Evolutionary conservation across 2,329 filamentous ascomycete genomes (phyloP), one percentile per base, ranked within the genome.

Genomic region (Claviceps paspali): DNA sequence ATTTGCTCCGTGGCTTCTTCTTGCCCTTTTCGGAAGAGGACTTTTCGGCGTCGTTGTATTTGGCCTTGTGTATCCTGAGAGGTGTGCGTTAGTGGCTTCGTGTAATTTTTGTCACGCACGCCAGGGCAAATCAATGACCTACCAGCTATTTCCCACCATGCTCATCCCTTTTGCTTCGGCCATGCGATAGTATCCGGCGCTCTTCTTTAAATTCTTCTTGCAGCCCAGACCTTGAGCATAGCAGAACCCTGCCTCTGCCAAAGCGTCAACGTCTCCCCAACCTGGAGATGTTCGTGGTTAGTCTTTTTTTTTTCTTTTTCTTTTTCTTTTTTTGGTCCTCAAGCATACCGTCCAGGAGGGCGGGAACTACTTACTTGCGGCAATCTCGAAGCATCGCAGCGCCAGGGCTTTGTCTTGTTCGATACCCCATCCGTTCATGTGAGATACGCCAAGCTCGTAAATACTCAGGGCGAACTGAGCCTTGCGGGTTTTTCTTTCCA

Each of bases 141-240:
- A 94, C 88, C 91, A 98, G 66, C 86, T 95, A 56, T 96, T 96
- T 38, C 91, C 91, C 39, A 94, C 81, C 86, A 96, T 96, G 59
- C 77, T 93, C 68, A 95, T 87, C 6, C 91, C 91, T 60, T 91
- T 91, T 18, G 80, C 77, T 56, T 94, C 91, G 5, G 91, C 91
- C 64, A 79, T 70, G 17, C 91, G 79, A 56, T 96, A 96, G 51
- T 91, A 85, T 43, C 76, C 82, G 41, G 91, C 88, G 35, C 84
- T 88, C 62, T 87, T 95, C 65, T 86, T 95, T 53, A 95, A 65
- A 53, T 96, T 83, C 61, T 96, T 98, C 67, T 91, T 94, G 56
- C 83, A 92, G 4, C 91, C 91, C 37, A 94, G 67, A 7, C 87
- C 91, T 54, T 96, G 79, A 1, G 86, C 84, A 52, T 96, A 98